A percentile compares a stretch with the other conserved stretches of the same genome.
Conservation (phyloP, 164 flowering plant genomes). For the Vitis rupestris region DNA sequence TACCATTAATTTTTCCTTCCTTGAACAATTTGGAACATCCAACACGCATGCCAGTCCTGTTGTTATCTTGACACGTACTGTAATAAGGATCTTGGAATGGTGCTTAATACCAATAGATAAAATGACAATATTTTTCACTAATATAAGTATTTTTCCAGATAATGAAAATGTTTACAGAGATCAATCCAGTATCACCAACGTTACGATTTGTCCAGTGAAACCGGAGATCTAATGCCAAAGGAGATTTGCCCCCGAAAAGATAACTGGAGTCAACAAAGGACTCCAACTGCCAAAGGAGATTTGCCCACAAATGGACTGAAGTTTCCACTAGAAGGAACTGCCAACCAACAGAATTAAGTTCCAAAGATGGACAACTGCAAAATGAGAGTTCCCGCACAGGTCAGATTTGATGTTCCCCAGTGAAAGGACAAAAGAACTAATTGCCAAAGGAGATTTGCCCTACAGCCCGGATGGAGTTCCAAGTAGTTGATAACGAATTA, state of each 20-base stretch:
- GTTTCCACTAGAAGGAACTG: slow-evolving; percentile 19
- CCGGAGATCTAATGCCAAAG: slow-evolving; percentile 36
- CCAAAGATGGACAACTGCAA: slow-evolving; percentile 8
- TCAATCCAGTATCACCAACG: neutral
- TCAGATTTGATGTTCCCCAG: neutral
- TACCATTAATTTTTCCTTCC: slow-evolving; percentile 7
- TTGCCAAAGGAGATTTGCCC: slow-evolving; percentile 19
- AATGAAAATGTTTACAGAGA: slow-evolving; percentile 10
- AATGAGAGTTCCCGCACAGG: slow-evolving; percentile 8
- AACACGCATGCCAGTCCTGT: neutral
- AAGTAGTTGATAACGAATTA: neutral
- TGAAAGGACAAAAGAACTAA: neutral
- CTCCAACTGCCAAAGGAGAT: slow-evolving; percentile 80
- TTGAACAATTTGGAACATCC: neutral
- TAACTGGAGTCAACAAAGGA: slow-evolving; percentile 28
- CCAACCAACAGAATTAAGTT: neutral
- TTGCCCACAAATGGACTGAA: slow-evolving; percentile 49
- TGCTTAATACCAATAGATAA: slow-evolving; percentile 7
- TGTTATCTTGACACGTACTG: neutral
- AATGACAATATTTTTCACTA: neutral
- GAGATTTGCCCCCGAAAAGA: slow-evolving; percentile 36
- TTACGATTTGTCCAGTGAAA: neutral
- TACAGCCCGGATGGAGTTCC: slow-evolving; percentile 2
- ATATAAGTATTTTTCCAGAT: too few species aligned
- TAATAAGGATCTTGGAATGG: neutral